Base-by-base conservation (phyloP, 2,329 filamentous ascomycete genomes). In the Botrytis porri region DNA sequence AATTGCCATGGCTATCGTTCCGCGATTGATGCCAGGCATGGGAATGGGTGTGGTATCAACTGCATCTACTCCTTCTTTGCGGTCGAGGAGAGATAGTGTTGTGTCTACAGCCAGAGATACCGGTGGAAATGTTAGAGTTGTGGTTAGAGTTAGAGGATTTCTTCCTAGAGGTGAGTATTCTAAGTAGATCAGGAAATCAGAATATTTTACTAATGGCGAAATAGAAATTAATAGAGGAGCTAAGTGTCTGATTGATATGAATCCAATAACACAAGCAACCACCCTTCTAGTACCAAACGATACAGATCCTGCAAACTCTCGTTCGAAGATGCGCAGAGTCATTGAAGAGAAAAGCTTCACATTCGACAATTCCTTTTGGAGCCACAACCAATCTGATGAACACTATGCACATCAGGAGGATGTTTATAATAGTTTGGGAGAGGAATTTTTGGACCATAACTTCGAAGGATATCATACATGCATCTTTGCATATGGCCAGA, bases 381-480 rank as follows among this genome's bases (percentile, higher is more conserved):
- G 95, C 74, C 94, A 98, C 83, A 85, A 95, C 81, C 87, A 87
- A 72, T 82, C 85, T 39, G 94, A 97, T 80, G 85, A 89, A 45
- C 93, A 98, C 83, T 99, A 98, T 81, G 95, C 96, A 5, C 88
- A 92, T 75, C 96, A 99, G 82, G 93, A 94, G 79, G 93, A 98
- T 79, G 92, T 99, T 72, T 98, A 99, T 86, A 93, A 96, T 80
- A 92, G 92, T 74, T 88, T 99, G 37, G 96, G 96, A 72, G 94
- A 98, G 82, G 96, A 98, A 80, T 98, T 99, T 78, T 88, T 99
- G 75, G 96, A 99, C 82, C 96, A 99, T 87, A 99, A 99, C 84
- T 99, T 99, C 79, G 95, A 98, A 81, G 96, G 96, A 76, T 99
- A 99, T 84, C 95, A 99, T 83, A 99, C 96, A 0, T 99, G 96